Evolutionary conservation across 1,284 basidiomycete species (phyloP).

Genomic region (Tilletia caries): DNA sequence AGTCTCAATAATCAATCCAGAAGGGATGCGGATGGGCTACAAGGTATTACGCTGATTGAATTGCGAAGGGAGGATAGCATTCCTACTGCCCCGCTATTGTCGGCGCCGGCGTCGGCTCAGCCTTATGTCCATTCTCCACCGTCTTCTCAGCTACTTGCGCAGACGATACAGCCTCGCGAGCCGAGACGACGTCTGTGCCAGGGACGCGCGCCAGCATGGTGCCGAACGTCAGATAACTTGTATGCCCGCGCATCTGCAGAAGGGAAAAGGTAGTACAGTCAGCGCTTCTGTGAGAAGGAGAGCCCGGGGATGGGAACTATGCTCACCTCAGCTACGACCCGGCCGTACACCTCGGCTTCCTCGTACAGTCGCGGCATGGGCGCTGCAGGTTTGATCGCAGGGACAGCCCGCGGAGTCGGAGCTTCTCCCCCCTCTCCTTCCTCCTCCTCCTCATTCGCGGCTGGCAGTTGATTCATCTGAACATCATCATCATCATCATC

Average conservation of each 20-base stretch:
- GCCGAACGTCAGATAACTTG: conserved; percentile 51
- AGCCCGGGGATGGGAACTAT: too few species aligned
- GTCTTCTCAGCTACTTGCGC: too few species aligned
- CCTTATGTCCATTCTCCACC: too few species aligned
- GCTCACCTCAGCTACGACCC: conserved; percentile 6
- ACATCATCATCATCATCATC: conserved; percentile 8
- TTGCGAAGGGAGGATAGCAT: too few species aligned
- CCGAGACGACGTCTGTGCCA: background rate
- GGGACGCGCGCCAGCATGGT: conserved; percentile 37
- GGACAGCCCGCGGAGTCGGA: background rate
- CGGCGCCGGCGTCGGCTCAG: too few species aligned
- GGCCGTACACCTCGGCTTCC: background rate
- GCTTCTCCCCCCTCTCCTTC: background rate
- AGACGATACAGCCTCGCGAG: too few species aligned
- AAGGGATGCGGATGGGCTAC: too few species aligned
- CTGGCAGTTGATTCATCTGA: background rate
- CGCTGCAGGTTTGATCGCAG: background rate
- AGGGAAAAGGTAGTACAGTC: background rate
- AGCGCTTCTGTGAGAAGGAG: too few species aligned
- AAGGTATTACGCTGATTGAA: too few species aligned
- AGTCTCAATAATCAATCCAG: too few species aligned
- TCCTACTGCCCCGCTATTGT: too few species aligned
- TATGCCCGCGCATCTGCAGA: conserved; percentile 49
- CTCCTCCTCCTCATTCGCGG: background rate
- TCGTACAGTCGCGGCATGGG: conserved; percentile 6